phyloP scores from a whole-genome alignment of 2,329 filamentous ascomycete species.

The Fusarium piperis region DNA sequence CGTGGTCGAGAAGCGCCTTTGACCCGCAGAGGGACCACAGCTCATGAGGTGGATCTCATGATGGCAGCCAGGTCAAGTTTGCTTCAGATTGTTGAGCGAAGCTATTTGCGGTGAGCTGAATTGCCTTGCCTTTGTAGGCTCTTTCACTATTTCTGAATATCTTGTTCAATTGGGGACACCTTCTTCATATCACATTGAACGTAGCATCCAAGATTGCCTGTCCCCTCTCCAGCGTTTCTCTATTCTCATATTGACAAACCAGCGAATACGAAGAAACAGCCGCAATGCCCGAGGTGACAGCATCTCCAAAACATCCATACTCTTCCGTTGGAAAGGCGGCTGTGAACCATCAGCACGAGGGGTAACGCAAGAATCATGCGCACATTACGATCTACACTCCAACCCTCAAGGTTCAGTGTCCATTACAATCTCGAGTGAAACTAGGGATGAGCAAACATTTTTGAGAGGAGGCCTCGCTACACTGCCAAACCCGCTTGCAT shows the following conservation, averaged over 20 bases:
- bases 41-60: not conserved
- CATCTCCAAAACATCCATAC: not conserved
- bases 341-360: not conserved
- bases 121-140: not conserved
- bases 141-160: not conserved
- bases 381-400: slow-evolving; percentile 28
- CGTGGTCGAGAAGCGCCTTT: not conserved
- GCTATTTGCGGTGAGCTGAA: not conserved
- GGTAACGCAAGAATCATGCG: slow-evolving; percentile 1
- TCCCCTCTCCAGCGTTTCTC: not conserved
- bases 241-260: not conserved
- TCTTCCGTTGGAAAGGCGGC: not conserved
- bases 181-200: not conserved
- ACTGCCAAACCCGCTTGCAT: slow-evolving; percentile 1
- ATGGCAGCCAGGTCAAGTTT: not conserved
- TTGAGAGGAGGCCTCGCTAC: slow-evolving; percentile 1
- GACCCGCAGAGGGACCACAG: not conserved
- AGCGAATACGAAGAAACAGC: not conserved
- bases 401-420: not conserved
- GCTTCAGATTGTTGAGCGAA: not conserved
- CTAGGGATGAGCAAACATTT: not conserved
- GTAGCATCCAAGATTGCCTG: not conserved
- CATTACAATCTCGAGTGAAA: not conserved
- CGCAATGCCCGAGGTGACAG: not conserved
- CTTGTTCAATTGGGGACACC: not conserved